A percentile compares a stretch with the other conserved stretches of the same genome.
Conservation (phyloP, 2,329 filamentous ascomycete species). For the Rhytidhysteron rufulum region DNA sequence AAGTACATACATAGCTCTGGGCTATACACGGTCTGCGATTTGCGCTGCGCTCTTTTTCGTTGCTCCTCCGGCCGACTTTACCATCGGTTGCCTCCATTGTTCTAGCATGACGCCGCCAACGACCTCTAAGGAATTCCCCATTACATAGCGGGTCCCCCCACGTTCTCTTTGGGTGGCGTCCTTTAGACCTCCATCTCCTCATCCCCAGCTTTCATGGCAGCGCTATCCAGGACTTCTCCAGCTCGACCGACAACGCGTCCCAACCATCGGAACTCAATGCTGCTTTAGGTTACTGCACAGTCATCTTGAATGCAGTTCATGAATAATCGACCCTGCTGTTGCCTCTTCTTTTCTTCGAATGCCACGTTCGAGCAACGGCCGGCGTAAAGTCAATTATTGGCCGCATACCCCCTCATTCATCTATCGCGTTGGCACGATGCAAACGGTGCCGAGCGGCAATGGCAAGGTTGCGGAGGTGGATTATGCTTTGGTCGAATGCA, state of each 20-base stretch:
- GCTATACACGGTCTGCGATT: too few species aligned
- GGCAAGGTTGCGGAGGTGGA: neutral
- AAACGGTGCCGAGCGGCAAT: neutral
- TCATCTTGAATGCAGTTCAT: neutral
- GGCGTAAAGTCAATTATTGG: constrained; percentile 8
- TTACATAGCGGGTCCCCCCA: constrained; percentile 4
- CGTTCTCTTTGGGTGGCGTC: constrained; percentile 6
- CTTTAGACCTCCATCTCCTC: constrained; percentile 1
- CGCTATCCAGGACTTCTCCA: neutral
- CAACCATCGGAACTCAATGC: neutral
- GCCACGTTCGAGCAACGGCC: too few species aligned
- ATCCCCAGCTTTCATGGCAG: neutral
- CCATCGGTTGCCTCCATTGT: constrained; percentile 1
- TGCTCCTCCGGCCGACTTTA: neutral
- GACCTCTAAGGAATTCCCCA: neutral
- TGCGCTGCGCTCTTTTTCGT: constrained; percentile 1
- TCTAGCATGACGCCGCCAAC: constrained; percentile 4
- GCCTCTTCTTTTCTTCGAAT: neutral
- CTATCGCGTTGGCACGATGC: neutral
- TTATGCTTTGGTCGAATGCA: too few species aligned
- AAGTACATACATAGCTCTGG: too few species aligned
- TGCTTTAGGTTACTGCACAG: neutral
- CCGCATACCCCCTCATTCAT: neutral
- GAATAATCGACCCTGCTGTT: too few species aligned
- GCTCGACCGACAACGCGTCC: neutral